Base-by-base conservation (phyloP, 208 protist genomes). In the Crithidia thermophila region DNA sequence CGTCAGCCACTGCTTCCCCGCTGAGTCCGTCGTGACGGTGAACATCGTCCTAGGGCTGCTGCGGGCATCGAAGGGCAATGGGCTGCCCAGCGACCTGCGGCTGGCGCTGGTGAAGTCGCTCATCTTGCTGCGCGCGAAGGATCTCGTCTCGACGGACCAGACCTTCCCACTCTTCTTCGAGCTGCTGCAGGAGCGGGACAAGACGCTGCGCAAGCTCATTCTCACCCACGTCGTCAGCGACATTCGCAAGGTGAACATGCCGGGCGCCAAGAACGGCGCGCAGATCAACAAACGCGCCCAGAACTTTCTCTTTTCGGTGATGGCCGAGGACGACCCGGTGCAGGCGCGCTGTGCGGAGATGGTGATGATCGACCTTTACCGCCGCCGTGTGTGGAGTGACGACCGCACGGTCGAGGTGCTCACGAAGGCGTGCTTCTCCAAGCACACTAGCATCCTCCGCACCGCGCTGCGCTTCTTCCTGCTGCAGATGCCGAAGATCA, bases 281-380 rank as follows among this genome's bases (percentile, higher is more conserved):
- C 71, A 87, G 52, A 79, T 96, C 27, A 98, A 99, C 76, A 90
- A 90, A 53, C 85, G 84, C 42, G 90, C 98, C 25, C 97, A 99
- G 81, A 98, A 97, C 74, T 98, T 92, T 75, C 94, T 99, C 72
- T 98, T 96, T 79, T 79, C 75, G 1, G 91, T 99, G 52, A 91
- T 99, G 82, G 75, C 83, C 31, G 96, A 99, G 40, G 85, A 94
- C 39, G 94, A 96, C 66, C 73, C 88, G 13, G 79, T 97, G 13
- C 97, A 98, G 70, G 95, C 97, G 4, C 85, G 96, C 1, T 97
- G 97, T 67, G 96, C 96, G 11, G 87, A 99, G 43, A 88, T 98
- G 56, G 94, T 99, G 25, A 98, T 99, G 93, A 97, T 99, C 59
- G 95, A 98, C 61, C 86, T 99, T 23, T 99, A 99, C 84, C 87